Percentiles rank a stretch among this genome's conserved stretches.
Evolutionary conservation across 2,329 filamentous ascomycete species (phyloP).

Genomic region (Cercospora berteroae): DNA sequence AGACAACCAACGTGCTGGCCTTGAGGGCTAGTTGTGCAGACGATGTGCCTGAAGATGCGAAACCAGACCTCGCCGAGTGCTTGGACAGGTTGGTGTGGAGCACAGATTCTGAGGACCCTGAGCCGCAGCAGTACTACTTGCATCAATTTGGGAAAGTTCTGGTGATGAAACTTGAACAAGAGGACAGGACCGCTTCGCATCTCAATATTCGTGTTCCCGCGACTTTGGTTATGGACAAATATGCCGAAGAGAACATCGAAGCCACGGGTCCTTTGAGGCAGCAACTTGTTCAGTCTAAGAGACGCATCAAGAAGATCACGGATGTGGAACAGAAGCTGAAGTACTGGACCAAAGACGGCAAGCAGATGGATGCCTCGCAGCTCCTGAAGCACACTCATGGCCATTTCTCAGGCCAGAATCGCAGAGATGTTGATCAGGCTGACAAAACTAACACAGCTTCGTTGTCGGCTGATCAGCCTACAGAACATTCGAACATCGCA

Average conservation of each 20-base stretch:
- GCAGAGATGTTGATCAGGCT: slow-evolving; percentile 25
- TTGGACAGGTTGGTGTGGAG: slow-evolving; percentile 37
- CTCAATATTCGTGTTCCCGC: slow-evolving; percentile 54
- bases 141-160: slow-evolving; percentile 55
- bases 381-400: slow-evolving; percentile 38
- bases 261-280: slow-evolving; percentile 50
- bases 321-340: slow-evolving; percentile 39
- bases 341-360: slow-evolving; percentile 33
- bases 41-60: slow-evolving; percentile 2
- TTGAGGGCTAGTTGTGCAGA: slow-evolving; percentile 1
- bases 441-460: slow-evolving; percentile 26
- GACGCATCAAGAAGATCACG: slow-evolving; percentile 36
- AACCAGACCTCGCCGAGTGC: slow-evolving; percentile 27
- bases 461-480: slow-evolving; percentile 20
- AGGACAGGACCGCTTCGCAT: slow-evolving; percentile 33
- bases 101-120: slow-evolving; percentile 26
- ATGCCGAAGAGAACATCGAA: slow-evolving; percentile 53
- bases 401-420: slow-evolving; percentile 35
- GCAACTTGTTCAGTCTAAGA: slow-evolving; percentile 38
- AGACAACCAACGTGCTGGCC: not conserved
- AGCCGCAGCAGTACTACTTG: slow-evolving; percentile 37
- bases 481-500: slow-evolving; percentile 31
- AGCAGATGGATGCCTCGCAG: slow-evolving; percentile 38
- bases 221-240: slow-evolving; percentile 59
- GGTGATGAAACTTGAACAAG: slow-evolving; percentile 48